A percentile compares a stretch with the other conserved stretches of the same genome.
Evolutionary conservation across 2,329 filamentous ascomycete genomes (phyloP).

Genomic region (Chalaropsis thielavioides): DNA sequence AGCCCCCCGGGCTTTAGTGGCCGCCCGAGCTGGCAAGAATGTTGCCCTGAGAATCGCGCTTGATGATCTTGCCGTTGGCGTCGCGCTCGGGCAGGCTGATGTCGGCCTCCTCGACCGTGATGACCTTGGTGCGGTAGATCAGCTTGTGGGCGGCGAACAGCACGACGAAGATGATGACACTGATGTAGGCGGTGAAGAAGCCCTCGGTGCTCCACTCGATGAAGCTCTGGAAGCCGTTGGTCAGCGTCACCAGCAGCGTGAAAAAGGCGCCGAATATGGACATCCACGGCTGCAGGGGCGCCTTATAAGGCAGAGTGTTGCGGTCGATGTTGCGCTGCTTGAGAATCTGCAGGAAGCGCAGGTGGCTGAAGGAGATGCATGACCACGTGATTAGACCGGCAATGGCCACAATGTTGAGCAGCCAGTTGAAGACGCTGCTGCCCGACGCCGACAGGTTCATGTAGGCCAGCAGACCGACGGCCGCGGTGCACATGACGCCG

Average conservation of each 20-base stretch:
- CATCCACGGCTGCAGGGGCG: constrained; percentile 48
- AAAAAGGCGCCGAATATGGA: constrained; percentile 53
- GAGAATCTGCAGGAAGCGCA: constrained; percentile 50
- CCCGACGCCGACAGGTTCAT: constrained; percentile 48
- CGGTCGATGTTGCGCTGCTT: constrained; percentile 42
- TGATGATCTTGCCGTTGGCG: not conserved
- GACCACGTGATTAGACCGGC: constrained; percentile 59
- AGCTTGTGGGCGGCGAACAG: constrained; percentile 48
- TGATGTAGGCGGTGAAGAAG: constrained; percentile 53
- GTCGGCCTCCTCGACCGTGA: constrained; percentile 28
- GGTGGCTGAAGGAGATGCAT: constrained; percentile 48
- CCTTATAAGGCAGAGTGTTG: constrained; percentile 43
- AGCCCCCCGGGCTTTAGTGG: not conserved
- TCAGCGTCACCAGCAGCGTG: constrained; percentile 48
- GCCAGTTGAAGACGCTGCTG: constrained; percentile 53
- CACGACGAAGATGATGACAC: constrained; percentile 47
- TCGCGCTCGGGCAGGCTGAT: constrained; percentile 19
- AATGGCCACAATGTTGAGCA: constrained; percentile 55
- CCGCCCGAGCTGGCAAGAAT: not conserved
- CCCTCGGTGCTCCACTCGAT: constrained; percentile 44
- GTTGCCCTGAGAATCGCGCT: not conserved
- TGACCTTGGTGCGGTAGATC: constrained; percentile 27
- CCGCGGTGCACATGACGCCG: constrained; percentile 38
- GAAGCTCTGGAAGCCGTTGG: constrained; percentile 55
- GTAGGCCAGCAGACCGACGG: constrained; percentile 50